A percentile compares a stretch with the other conserved stretches of the same genome.
Evolutionary conservation across 495 filamentous ascomycete genomes (phyloP).

Genomic region (Aspergillus coremiiformis): DNA sequence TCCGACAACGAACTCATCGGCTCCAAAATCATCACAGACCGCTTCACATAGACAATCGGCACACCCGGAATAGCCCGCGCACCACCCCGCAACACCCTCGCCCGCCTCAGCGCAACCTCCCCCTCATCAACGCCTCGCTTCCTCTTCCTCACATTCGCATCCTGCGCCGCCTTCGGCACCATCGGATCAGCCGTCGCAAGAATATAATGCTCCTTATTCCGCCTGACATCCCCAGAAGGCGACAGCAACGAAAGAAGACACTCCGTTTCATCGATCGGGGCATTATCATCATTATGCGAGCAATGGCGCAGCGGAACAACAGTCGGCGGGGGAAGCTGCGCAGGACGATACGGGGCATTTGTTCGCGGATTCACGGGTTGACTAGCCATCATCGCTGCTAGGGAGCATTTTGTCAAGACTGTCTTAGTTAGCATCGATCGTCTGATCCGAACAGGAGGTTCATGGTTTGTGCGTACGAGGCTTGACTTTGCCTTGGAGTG

Average conservation of each 20-base stretch:
- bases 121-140: slow-evolving; percentile 17
- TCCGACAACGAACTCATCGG: slow-evolving; percentile 65
- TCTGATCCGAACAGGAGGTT: neutral
- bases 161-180: slow-evolving; percentile 16
- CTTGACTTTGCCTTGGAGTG: slow-evolving; percentile 76
- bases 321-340: slow-evolving; percentile 39
- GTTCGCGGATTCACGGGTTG: slow-evolving; percentile 42
- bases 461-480: slow-evolving; percentile 48
- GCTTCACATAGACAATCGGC: slow-evolving; percentile 73
- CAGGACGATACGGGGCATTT: slow-evolving; percentile 35
- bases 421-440: slow-evolving; percentile 7
- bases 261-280: slow-evolving; percentile 66
- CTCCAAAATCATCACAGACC: slow-evolving; percentile 86
- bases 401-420: slow-evolving; percentile 59
- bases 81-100: slow-evolving; percentile 26
- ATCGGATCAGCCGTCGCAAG: slow-evolving; percentile 59
- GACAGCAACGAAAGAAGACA: slow-evolving; percentile 76
- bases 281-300: slow-evolving; percentile 73
- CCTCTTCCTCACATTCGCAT: slow-evolving; percentile 29
- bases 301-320: slow-evolving; percentile 77
- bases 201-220: slow-evolving; percentile 87
- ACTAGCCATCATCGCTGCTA: slow-evolving; percentile 37
- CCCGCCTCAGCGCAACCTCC: slow-evolving; percentile 21
- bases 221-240: slow-evolving; percentile 48
- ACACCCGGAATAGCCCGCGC: slow-evolving; percentile 56